phyloP scores from a whole-genome alignment of 2,329 filamentous ascomycete species.

The Botryotinia globosa region DNA sequence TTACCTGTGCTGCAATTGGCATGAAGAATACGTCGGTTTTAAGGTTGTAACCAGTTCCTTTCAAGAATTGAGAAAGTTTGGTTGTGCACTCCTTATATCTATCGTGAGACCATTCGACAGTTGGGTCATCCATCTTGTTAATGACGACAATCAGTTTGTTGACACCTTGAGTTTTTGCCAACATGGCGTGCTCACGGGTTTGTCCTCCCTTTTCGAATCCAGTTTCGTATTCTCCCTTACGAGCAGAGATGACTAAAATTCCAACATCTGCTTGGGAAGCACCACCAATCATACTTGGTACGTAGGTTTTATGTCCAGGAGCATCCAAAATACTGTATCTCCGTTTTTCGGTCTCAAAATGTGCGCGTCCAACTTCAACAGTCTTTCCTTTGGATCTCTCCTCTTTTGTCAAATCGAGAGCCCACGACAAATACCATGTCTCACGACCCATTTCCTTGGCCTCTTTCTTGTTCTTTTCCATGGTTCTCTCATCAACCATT shows the following conservation, averaged over 20 bases:
- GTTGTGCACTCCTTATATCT: constrained; percentile 90
- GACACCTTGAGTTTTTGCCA: constrained; percentile 97
- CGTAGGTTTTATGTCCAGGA: constrained; percentile 95
- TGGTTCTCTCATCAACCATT: constrained; percentile 98
- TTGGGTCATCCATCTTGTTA: constrained; percentile 99
- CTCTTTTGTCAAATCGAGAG: constrained; percentile 93
- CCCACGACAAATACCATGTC: constrained; percentile 99
- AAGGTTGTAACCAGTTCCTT: constrained; percentile 88
- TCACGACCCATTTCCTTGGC: constrained; percentile 95
- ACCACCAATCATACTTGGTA: constrained; percentile 97
- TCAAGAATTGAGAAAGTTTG: constrained; percentile 84
- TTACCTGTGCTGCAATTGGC: constrained; percentile 89
- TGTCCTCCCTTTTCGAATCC: constrained; percentile 97
- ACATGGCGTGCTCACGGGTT: constrained; percentile 94
- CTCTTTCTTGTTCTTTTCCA: constrained; percentile 97
- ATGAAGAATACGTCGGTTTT: constrained; percentile 94
- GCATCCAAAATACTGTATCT: constrained; percentile 96
- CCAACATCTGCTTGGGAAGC: constrained; percentile 92
- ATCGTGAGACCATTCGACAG: constrained; percentile 91
- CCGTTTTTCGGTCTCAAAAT: constrained; percentile 95
- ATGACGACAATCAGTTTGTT: constrained; percentile 93
- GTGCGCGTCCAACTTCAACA: constrained; percentile 92
- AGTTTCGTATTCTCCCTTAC: constrained; percentile 98
- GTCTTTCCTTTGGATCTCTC: constrained; percentile 97
- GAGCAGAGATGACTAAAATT: constrained; percentile 90